phyloP scores from a whole-genome alignment of 208 protist species.

The Crithidia expoeki region DNA sequence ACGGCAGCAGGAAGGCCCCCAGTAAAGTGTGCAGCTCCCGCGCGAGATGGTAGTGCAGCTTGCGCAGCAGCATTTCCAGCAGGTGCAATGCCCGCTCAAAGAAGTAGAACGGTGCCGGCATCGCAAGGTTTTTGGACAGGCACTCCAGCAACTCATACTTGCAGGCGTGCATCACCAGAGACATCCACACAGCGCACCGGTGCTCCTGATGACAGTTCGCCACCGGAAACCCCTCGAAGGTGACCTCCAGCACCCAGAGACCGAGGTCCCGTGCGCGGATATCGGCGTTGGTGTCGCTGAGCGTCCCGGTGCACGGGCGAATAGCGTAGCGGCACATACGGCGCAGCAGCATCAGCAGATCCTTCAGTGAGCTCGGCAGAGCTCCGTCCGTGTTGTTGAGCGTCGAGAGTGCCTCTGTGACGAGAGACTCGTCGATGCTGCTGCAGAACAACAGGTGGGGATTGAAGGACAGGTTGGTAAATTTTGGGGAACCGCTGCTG shows the following conservation, averaged over 20 bases:
- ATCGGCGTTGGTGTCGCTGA: constrained; percentile 48
- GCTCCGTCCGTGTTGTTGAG: constrained; percentile 24
- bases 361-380: constrained; percentile 58
- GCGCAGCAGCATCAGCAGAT: constrained; percentile 63
- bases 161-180: constrained; percentile 57
- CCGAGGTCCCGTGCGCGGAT: constrained; percentile 59
- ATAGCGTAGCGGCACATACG: constrained; percentile 54
- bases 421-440: constrained; percentile 44
- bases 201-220: constrained; percentile 77
- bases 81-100: constrained; percentile 63
- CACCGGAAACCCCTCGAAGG: constrained; percentile 61
- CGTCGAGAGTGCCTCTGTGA: constrained; percentile 40
- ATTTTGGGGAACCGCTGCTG: background rate
- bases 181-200: constrained; percentile 69
- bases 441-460: constrained; percentile 30
- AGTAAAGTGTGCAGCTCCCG: constrained; percentile 75
- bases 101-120: constrained; percentile 59
- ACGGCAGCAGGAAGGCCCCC: constrained; percentile 66
- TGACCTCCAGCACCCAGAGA: constrained; percentile 59
- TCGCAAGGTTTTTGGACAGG: constrained; percentile 58
- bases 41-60: constrained; percentile 74
- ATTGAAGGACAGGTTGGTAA: constrained; percentile 30
- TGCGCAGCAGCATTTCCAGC: constrained; percentile 60
- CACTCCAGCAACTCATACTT: constrained; percentile 68
- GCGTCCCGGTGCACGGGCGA: constrained; percentile 41